A percentile compares a stretch with the other conserved stretches of the same genome.
Evolutionary conservation across 306 rosid species (phyloP).

Genomic region (Delonix regia): DNA sequence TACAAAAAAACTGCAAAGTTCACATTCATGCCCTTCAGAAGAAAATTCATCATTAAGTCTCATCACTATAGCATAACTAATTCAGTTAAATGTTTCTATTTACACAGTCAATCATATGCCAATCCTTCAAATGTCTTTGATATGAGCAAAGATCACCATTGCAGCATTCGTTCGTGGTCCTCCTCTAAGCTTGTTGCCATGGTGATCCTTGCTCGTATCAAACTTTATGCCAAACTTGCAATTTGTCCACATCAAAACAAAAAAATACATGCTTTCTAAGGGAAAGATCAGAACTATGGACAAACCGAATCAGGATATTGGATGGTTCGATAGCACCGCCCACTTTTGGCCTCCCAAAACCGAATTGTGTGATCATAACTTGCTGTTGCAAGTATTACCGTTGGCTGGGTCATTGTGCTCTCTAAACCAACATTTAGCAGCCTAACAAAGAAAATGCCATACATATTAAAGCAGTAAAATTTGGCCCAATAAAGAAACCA

Average conservation of each 20-base stretch:
- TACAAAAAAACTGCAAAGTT: not conserved
- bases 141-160: too few species aligned
- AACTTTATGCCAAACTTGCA: not conserved
- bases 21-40: not conserved
- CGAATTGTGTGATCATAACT: conserved; percentile 97
- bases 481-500: not conserved
- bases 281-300: not conserved
- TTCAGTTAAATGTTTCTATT: not conserved
- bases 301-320: conserved; percentile 95
- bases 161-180: too few species aligned
- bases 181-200: too few species aligned
- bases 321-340: conserved; percentile 96
- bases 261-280: not conserved
- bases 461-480: not conserved
- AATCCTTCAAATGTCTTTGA: not conserved
- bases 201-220: too few species aligned
- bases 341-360: conserved; percentile 98
- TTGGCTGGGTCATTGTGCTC: conserved; percentile 78
- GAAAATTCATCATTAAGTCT: not conserved
- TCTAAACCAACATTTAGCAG: conserved; percentile 32
- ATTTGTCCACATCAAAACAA: not conserved
- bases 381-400: conserved; percentile 94
- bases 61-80: not conserved
- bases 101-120: not conserved
- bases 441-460: conserved; percentile 26